Evolutionary conservation across 2,329 filamentous ascomycete species (phyloP), one percentile per base, ranked within the genome.

Genomic region (Colletotrichum graminicola): DNA sequence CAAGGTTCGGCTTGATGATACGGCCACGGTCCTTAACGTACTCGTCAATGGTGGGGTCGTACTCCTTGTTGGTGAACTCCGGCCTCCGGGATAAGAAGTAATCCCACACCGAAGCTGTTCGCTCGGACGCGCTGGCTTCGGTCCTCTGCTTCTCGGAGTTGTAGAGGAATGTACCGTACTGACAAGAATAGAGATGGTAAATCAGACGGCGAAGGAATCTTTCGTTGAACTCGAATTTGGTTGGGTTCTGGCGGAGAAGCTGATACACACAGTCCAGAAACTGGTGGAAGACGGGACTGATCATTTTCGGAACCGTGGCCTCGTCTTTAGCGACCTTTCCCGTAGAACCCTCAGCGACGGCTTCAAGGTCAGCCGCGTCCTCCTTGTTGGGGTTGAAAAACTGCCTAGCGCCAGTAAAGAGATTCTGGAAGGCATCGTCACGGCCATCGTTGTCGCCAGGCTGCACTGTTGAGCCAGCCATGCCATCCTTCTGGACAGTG

Each of bases 201-300:
- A 98, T 86, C 3, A 99, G 85, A 26, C 96, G 90, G 34, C 94
- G 89, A 8, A 99, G 84, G 80, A 99, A 98, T 5, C 95, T 91
- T 79, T 98, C 96, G 75, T 97, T 98, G 82, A 94, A 99, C 80
- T 99, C 95, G 78, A 99, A 99, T 0, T 95, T 92, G 8, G 90
- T 93, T 0, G 94, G 94, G 76, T 95, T 86, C 79, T 98, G 96
- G 72, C 93, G 87, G 32, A 97, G 83, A 36, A 99, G 86, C 80
- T 99, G 96, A 79, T 96, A 98, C 1, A 94, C 94, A 47, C 94
- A 94, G 78, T 98, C 96, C 12, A 99, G 88, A 81, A 98, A 99
- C 78, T 99, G 96, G 77, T 99, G 96, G 81, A 99, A 99, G 32
- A 99, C 93, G 0, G 96, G 96, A 72, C 94, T 97, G 43, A 97